A percentile compares a stretch with the other conserved stretches of the same genome.
phyloP scores from a whole-genome alignment of 208 protist genomes.

The Endotrypanum monterogeii region DNA sequence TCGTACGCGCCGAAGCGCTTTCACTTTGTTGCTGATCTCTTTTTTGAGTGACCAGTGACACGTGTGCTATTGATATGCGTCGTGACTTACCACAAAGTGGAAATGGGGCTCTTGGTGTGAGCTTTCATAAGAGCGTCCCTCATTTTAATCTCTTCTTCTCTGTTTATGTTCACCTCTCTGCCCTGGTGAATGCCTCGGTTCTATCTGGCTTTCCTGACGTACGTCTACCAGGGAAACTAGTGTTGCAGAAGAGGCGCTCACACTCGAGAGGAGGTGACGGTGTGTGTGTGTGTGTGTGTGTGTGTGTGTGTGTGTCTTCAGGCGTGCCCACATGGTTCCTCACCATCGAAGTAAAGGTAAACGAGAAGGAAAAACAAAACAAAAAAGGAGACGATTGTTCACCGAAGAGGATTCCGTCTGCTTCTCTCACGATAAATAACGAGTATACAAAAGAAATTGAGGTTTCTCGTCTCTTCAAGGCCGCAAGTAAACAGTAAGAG shows the following conservation, averaged over 20 bases:
- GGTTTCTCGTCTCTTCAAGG: neutral
- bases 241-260: neutral
- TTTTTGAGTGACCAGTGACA: constrained; percentile 35
- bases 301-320: too few relatives aligned
- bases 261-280: neutral
- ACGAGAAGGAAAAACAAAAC: neutral
- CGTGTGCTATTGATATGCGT: neutral
- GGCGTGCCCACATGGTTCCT: neutral
- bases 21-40: constrained; percentile 85
- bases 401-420: neutral
- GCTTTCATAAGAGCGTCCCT: neutral
- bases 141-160: neutral
- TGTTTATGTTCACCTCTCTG: too few relatives aligned
- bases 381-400: neutral
- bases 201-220: neutral
- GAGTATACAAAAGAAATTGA: too few relatives aligned
- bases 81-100: neutral
- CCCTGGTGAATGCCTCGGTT: neutral
- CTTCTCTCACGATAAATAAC: too few relatives aligned
- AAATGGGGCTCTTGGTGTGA: neutral
- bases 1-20: constrained; percentile 88
- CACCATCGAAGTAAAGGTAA: neutral
- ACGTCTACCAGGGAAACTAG: too few relatives aligned
- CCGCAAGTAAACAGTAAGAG: neutral
- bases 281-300: too few relatives aligned